Evolutionary conservation across 2,329 filamentous ascomycete genomes (phyloP).

Genomic region (Aspergillus calidoustus): DNA sequence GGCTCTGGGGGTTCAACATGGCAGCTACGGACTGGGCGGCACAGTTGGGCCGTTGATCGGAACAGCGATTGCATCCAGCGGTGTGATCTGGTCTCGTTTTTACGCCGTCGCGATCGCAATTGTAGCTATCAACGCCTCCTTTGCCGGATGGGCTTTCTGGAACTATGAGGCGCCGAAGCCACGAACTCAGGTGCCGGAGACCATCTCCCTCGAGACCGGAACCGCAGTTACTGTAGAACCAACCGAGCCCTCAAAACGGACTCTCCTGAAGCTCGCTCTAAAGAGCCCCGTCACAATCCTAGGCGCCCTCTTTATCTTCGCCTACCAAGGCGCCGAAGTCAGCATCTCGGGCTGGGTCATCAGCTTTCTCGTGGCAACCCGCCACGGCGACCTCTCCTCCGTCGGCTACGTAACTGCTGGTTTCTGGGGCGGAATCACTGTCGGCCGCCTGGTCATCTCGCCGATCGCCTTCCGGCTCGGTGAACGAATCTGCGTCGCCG

Average conservation of each 20-base stretch:
- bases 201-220: not conserved
- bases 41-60: not conserved
- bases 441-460: slow-evolving; percentile 72
- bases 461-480: slow-evolving; percentile 42
- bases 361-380: slow-evolving; percentile 76
- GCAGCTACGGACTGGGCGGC: not conserved
- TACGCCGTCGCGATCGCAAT: not conserved
- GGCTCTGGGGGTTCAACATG: slow-evolving; percentile 48
- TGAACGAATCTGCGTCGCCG: slow-evolving; percentile 34
- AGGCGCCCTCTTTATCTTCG: slow-evolving; percentile 71
- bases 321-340: slow-evolving; percentile 84
- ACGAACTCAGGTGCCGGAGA: not conserved
- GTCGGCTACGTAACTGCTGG: slow-evolving; percentile 80
- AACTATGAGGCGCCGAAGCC: not conserved
- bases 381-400: slow-evolving; percentile 68
- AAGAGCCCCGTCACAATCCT: not conserved
- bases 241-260: not conserved
- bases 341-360: slow-evolving; percentile 86
- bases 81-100: not conserved
- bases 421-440: slow-evolving; percentile 73
- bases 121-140: not conserved
- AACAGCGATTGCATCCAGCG: not conserved
- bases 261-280: slow-evolving; percentile 24
- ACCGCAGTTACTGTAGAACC: not conserved
- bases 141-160: not conserved